A percentile compares a stretch with the other conserved stretches of the same genome.
Evolutionary conservation across 2,329 filamentous ascomycete species (phyloP).

Genomic region (Paramyrothecium roridum): DNA sequence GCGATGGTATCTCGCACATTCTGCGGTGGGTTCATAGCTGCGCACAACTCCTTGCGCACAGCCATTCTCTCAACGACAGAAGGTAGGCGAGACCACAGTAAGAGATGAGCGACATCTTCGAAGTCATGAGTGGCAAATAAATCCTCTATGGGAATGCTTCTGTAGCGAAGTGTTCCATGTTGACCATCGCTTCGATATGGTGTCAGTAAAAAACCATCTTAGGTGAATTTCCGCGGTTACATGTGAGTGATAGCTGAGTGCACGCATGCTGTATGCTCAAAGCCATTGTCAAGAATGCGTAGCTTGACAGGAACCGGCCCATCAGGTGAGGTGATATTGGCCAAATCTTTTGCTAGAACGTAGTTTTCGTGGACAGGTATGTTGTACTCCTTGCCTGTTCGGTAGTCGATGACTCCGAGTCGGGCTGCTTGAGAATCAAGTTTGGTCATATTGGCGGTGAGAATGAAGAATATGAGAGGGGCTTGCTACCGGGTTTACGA

Average conservation of each 20-base stretch:
- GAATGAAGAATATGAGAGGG: no score
- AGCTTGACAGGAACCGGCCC: slow-evolving; percentile 10
- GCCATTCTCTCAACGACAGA: slow-evolving; percentile 22
- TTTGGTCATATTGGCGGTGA: not conserved
- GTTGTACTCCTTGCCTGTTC: slow-evolving; percentile 21
- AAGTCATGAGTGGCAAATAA: slow-evolving; percentile 14
- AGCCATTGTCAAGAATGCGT: not conserved
- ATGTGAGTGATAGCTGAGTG: not conserved
- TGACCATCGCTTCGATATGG: slow-evolving; percentile 27
- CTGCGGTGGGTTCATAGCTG: not conserved
- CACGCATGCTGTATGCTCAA: not conserved
- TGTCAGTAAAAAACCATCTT: slow-evolving; percentile 12
- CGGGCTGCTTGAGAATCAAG: not conserved
- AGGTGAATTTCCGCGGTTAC: slow-evolving; percentile 3
- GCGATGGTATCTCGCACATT: not conserved
- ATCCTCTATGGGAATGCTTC: slow-evolving; percentile 23
- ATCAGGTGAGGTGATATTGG: slow-evolving; percentile 21
- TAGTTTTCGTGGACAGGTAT: slow-evolving; percentile 27
- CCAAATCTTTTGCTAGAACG: slow-evolving; percentile 24
- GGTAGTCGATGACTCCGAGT: slow-evolving; percentile 14
- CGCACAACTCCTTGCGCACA: not conserved
- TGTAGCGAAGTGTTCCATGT: slow-evolving; percentile 28
- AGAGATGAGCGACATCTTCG: slow-evolving; percentile 26
- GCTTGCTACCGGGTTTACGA: no score
- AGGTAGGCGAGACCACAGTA: slow-evolving; percentile 34